These are phyloP conservation scores for Kokia cookei DNA, from an alignment of 441 rosid species.

Conservation along the genomic window DNA sequence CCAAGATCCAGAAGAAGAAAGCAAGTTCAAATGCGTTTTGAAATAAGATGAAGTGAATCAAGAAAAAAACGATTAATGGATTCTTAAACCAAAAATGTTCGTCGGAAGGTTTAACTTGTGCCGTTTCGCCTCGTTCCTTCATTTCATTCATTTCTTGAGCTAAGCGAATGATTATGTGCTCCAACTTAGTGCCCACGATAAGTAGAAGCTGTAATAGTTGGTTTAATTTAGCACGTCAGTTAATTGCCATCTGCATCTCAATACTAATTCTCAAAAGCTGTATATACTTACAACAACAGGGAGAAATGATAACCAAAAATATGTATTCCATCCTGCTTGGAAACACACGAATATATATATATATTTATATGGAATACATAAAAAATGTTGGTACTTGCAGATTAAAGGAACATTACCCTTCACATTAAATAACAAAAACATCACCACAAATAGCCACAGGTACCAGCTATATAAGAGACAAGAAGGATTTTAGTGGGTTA, in stretches of 20 bases:
- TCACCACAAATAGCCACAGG: constrained; percentile 83
- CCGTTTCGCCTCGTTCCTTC: constrained; percentile 17
- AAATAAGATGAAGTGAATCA: constrained; percentile 81
- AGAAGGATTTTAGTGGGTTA: not conserved
- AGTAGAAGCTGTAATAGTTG: constrained; percentile 48
- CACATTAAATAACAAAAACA: constrained; percentile 69
- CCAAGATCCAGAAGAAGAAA: constrained; percentile 95
- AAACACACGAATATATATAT: not conserved
- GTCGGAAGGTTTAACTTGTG: constrained; percentile 58
- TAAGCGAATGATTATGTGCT: constrained; percentile 55
- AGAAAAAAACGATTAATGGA: constrained; percentile 47
- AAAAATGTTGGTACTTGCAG: not conserved
- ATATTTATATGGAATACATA: not conserved
- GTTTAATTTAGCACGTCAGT: not conserved
- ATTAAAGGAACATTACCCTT: constrained; percentile 34
- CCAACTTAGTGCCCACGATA: constrained; percentile 76
- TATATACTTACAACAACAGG: constrained; percentile 60
- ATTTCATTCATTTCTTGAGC: constrained; percentile 43
- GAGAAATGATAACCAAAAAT: constrained; percentile 80
- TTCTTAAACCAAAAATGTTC: constrained; percentile 66
- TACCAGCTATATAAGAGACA: constrained; percentile 44
- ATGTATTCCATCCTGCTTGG: constrained; percentile 76
- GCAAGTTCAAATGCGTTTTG: constrained; percentile 78
- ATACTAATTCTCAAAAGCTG: not conserved
- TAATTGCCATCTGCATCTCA: not conserved